These are phyloP conservation scores for Paramecium octaurelia DNA, from an alignment of 73 alveolate species.

Conservation along the genomic window DNA sequence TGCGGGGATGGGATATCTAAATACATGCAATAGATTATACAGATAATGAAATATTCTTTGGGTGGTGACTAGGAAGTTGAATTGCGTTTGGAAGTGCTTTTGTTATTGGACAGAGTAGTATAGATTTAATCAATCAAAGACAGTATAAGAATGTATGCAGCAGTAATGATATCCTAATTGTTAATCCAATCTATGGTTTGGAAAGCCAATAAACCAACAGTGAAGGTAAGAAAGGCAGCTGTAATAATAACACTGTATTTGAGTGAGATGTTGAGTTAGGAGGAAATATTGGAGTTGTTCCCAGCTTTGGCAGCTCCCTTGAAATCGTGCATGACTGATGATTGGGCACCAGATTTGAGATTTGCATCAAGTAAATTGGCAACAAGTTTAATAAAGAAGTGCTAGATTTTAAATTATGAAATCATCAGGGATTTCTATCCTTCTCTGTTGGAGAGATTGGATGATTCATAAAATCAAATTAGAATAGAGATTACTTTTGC, in stretches of 20 bases:
- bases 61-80: slow-evolving; percentile 81
- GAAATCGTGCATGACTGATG: slow-evolving; percentile 91
- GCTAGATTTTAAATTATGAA: slow-evolving; percentile 77
- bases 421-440: slow-evolving; percentile 86
- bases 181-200: slow-evolving; percentile 83
- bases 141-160: slow-evolving; percentile 67
- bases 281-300: slow-evolving; percentile 74
- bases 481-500: slow-evolving; percentile 85
- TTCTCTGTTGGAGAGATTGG: slow-evolving; percentile 90
- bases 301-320: slow-evolving; percentile 80
- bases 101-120: slow-evolving; percentile 74
- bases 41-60: slow-evolving; percentile 76
- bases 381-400: slow-evolving; percentile 67
- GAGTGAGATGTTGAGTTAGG: slow-evolving; percentile 74
- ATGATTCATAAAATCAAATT: slow-evolving; percentile 92
- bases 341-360: slow-evolving; percentile 95
- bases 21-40: slow-evolving; percentile 72
- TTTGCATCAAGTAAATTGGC: slow-evolving; percentile 83
- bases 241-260: slow-evolving; percentile 67
- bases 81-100: slow-evolving; percentile 81
- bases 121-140: slow-evolving; percentile 68
- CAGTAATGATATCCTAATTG: slow-evolving; percentile 66
- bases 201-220: slow-evolving; percentile 94
- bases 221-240: slow-evolving; percentile 94
- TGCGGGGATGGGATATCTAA: slow-evolving; percentile 79